Base-by-base conservation (phyloP, 2,329 filamentous ascomycete species). In the Trichoderma atroviride region DNA sequence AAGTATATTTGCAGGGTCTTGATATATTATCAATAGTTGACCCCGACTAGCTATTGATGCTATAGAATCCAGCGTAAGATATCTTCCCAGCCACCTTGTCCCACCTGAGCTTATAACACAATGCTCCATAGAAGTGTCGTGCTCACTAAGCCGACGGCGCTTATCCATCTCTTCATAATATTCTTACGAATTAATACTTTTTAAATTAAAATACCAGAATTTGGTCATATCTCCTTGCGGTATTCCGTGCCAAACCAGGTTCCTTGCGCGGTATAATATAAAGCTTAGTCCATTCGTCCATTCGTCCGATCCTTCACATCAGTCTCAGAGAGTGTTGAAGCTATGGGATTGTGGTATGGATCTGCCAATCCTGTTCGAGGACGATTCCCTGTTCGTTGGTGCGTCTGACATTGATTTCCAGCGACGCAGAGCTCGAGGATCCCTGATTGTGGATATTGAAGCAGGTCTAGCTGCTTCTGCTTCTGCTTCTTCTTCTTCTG, bases 341-440 rank as follows among this genome's bases (percentile, higher is more conserved):
- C 69, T 70, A 31, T 64, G 64, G 31, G 69, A 70, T 43, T 63
- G 58, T 16, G 52, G 35, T 33, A 70, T 47, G 7, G 59, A 35
- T 27, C 27, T 33, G 11, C 35, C 59, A 60, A 29, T 13, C 27
- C 55, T 65, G 19, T 43, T 14, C 2, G 24, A 27, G 29, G 59
- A 50, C 22, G 33, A 14, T 24, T 52, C 40, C 29, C 16, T 61
- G 55, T 40, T 62, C 27, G 16, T 50, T 27, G 58, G 31, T 16
- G n/a, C 64, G 56, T 66, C 58, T 55, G 61, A 16, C 13, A 52
- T 68, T 3, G 70, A 72, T 37, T 67, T 70, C 66, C 71, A 70
- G 19, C 66, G 50, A 11, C 58, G 57, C 6, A 68, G 29, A 16
- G 31, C 52, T 10, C 40, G 40, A 7, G 5, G 24, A 14, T 52